Percentiles rank a stretch among this genome's conserved stretches.
phyloP scores from a whole-genome alignment of 768 basidiomycete genomes.

The Podaxis rugospora region DNA sequence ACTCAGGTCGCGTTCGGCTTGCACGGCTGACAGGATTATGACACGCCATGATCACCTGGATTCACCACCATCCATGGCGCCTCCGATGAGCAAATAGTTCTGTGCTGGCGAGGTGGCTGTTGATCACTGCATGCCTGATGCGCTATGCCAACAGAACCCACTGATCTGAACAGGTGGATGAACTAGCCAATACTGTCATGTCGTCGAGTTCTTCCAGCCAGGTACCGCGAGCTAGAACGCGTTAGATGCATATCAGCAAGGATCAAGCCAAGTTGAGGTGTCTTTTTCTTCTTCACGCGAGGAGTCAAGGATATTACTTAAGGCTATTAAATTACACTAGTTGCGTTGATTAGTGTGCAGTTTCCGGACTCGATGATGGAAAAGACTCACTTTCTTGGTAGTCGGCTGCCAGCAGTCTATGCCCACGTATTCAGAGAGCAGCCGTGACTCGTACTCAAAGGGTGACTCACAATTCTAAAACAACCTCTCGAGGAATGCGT shows the following conservation, averaged over 20 bases:
- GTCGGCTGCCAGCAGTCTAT: slow-evolving; percentile 57
- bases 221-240: background rate
- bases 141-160: background rate
- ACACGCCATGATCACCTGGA: background rate
- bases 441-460: no score
- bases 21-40: background rate
- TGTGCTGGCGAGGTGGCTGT: no score
- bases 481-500: slow-evolving; percentile 81
- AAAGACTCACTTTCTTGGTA: slow-evolving; percentile 53
- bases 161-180: background rate
- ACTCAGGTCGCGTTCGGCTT: no score
- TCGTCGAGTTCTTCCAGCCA: no score
- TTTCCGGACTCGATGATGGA: background rate
- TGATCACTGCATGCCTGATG: background rate
- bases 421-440: background rate
- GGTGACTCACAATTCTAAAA: slow-evolving; percentile 76
- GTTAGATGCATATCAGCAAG: background rate
- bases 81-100: no score
- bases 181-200: background rate
- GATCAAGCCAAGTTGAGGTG: background rate
- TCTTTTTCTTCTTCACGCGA: background rate
- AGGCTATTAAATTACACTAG: slow-evolving; percentile 7
- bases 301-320: slow-evolving; percentile 8
- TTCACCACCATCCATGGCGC: no score
- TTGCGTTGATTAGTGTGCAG: background rate